Conservation (phyloP, 2,329 filamentous ascomycete genomes). For the Monilinia fructigena region DNA sequence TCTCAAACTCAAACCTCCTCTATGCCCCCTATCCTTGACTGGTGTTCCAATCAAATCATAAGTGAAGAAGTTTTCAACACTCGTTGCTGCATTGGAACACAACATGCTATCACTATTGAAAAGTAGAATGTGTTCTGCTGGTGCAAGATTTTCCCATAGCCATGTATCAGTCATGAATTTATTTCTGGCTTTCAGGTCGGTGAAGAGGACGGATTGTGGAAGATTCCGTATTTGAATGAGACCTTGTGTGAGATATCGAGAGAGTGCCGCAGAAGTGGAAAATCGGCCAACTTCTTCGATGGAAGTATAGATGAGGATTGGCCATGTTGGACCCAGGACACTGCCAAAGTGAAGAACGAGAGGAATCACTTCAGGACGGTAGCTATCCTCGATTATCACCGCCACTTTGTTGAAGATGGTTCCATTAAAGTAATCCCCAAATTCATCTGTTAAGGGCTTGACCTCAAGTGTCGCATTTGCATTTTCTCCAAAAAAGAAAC, state of each 20-base stretch:
- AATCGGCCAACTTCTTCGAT: conserved; percentile 34
- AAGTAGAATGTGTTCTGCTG: conserved; percentile 40
- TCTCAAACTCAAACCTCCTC: conserved; percentile 43
- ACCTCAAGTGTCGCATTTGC: conserved; percentile 17
- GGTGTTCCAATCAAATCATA: conserved; percentile 43
- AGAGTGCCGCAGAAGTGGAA: conserved; percentile 41
- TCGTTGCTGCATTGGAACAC: conserved; percentile 40
- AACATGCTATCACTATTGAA: conserved; percentile 43
- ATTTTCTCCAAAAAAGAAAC: not conserved
- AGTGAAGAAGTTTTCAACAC: conserved; percentile 41
- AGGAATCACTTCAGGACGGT: conserved; percentile 41
- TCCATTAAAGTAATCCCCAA: conserved; percentile 30
- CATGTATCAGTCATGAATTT: conserved; percentile 39
- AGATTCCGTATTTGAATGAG: conserved; percentile 44
- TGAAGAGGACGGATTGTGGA: conserved; percentile 42
- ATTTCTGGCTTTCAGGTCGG: conserved; percentile 35
- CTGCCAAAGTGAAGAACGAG: conserved; percentile 44
- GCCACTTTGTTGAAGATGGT: conserved; percentile 40
- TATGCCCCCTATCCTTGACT: conserved; percentile 38
- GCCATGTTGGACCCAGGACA: conserved; percentile 47
- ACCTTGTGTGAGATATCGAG: conserved; percentile 41
- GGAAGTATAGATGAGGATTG: conserved; percentile 47
- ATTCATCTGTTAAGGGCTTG: not conserved
- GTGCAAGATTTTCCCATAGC: conserved; percentile 40
- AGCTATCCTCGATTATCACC: conserved; percentile 43